Evolutionary conservation across 2,329 filamentous ascomycete genomes (phyloP).

Genomic region (Colletotrichum godetiae): DNA sequence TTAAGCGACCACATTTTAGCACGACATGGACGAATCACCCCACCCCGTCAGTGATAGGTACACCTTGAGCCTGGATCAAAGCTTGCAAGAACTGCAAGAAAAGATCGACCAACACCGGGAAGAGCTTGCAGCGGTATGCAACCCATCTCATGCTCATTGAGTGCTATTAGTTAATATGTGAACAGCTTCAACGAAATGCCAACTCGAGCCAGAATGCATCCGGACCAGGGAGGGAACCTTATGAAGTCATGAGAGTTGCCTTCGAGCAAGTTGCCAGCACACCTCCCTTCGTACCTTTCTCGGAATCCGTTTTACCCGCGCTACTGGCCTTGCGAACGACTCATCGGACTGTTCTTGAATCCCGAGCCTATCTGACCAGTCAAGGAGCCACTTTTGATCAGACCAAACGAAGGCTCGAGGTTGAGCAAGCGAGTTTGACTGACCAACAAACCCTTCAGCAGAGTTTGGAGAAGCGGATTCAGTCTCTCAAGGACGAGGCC

Average conservation of each 20-base stretch:
- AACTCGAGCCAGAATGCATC: conserved; percentile 11
- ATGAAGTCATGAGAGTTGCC: conserved; percentile 68
- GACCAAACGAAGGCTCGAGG: conserved; percentile 59
- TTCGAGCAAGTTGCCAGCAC: conserved; percentile 72
- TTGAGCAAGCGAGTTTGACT: conserved; percentile 60
- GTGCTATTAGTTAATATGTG: background rate
- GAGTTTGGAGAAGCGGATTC: conserved; percentile 68
- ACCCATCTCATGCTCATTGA: background rate
- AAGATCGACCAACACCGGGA: conserved; percentile 66
- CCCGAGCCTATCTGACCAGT: conserved; percentile 66
- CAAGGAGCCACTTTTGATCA: conserved; percentile 56
- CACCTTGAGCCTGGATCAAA: conserved; percentile 70
- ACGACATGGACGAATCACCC: conserved; percentile 17
- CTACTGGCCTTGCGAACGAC: conserved; percentile 78
- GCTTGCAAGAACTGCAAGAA: conserved; percentile 73
- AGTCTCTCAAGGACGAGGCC: conserved; percentile 67
- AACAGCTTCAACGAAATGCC: conserved; percentile 38
- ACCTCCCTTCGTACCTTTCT: conserved; percentile 73
- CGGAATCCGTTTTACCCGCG: conserved; percentile 76
- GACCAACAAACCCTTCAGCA: conserved; percentile 67
- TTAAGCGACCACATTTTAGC: background rate
- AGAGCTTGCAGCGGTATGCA: conserved; percentile 48
- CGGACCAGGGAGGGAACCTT: conserved; percentile 39
- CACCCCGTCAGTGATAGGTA: conserved; percentile 50
- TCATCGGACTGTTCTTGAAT: conserved; percentile 72